A percentile compares a stretch with the other conserved stretches of the same genome.
phyloP scores from a whole-genome alignment of 495 filamentous ascomycete species.

The Aspergillus avenaceus region DNA sequence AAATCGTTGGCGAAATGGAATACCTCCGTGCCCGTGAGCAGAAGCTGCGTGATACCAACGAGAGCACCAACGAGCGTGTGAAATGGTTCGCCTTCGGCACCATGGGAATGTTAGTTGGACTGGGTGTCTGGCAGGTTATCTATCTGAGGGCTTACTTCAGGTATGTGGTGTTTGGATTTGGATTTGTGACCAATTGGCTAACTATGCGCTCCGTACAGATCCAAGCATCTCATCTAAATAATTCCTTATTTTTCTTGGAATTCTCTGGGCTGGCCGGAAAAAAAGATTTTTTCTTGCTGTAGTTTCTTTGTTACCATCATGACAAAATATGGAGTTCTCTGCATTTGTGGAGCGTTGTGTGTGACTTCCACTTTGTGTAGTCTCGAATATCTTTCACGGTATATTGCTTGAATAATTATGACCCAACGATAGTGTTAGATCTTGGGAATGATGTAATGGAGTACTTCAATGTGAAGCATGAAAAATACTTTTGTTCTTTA shows the following conservation, averaged over 20 bases:
- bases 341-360: constrained; percentile 25
- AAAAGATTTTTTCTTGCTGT: constrained; percentile 5
- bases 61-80: constrained; percentile 97
- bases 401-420: constrained; percentile 39
- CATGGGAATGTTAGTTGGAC: constrained; percentile 84
- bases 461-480: neutral
- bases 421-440: constrained; percentile 38
- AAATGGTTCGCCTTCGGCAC: constrained; percentile 98
- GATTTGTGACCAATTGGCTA: neutral
- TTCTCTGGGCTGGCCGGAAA: constrained; percentile 10
- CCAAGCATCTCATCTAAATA: constrained; percentile 79
- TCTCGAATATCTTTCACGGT: constrained; percentile 20
- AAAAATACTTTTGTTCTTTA: too few relatives aligned
- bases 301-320: constrained; percentile 16
- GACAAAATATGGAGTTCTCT: constrained; percentile 28
- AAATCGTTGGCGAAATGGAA: constrained; percentile 85
- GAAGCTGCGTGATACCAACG: constrained; percentile 95
- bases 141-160: constrained; percentile 98
- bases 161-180: constrained; percentile 33
- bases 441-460: constrained; percentile 4
- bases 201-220: constrained; percentile 34
- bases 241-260: constrained; percentile 2
- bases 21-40: constrained; percentile 89
- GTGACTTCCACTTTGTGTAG: constrained; percentile 23
- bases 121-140: constrained; percentile 96